A percentile compares a stretch with the other conserved stretches of the same genome.
Evolutionary conservation across 2,329 filamentous ascomycete genomes (phyloP).

Genomic region (Tolypocladium nubicola): DNA sequence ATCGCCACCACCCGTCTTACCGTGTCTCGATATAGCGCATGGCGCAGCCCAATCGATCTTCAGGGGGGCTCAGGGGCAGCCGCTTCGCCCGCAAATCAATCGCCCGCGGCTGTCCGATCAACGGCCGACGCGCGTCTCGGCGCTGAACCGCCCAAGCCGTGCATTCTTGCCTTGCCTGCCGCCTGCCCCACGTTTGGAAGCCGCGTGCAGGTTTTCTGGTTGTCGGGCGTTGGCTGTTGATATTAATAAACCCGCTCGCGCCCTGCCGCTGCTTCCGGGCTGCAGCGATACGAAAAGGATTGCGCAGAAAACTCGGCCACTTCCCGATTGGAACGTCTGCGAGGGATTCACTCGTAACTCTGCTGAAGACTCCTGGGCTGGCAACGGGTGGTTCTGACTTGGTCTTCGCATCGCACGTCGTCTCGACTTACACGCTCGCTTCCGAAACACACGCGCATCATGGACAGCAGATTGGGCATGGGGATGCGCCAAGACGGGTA

Average conservation of each 20-base stretch:
- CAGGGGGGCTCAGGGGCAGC: background rate
- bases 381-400: background rate
- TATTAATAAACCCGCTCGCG: background rate
- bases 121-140: background rate
- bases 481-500: constrained; percentile 4
- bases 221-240: background rate
- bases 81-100: background rate
- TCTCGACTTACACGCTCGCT: background rate
- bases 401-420: background rate
- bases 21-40: background rate
- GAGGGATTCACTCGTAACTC: background rate
- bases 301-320: background rate
- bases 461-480: background rate
- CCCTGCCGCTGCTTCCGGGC: background rate
- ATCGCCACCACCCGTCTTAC: background rate
- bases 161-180: background rate
- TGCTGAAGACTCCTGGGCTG: background rate
- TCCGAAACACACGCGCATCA: background rate
- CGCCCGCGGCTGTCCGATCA: background rate
- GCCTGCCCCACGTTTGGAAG: background rate
- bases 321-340: background rate
- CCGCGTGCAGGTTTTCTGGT: background rate
- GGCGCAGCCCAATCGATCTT: background rate
- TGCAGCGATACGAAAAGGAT: background rate
- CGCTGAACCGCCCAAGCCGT: background rate